Base-by-base conservation (phyloP, 495 filamentous ascomycete species). In the Trichoderma parareesei region DNA sequence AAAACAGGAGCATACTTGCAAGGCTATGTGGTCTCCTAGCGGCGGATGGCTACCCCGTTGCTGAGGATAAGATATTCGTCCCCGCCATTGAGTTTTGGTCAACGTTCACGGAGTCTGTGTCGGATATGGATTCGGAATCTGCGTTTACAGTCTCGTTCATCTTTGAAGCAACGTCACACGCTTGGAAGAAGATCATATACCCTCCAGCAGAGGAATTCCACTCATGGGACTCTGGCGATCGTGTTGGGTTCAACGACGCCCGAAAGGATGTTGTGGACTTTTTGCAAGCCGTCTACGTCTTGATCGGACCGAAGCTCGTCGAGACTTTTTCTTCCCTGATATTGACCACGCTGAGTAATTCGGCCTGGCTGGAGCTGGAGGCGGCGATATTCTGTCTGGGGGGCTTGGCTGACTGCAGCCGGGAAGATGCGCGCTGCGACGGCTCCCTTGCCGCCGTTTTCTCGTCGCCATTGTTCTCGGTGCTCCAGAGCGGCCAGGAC, bases 51-150 rank as follows among this genome's bases (percentile, higher is more conserved):
- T 86, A 87, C 72, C 85, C 91, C 4, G 87, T 87, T 4, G 85
- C 85, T 35, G 90, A 95, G 16, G 91, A 97, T 69, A 78, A 81
- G 53, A 85, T 95, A 48, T 91, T 90, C 49, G 83, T 88, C 3
- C 83, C 85, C 4, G 86, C 87, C 3, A 78, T 97, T 38, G 90
- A 96, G 67, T 96, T 93, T 75, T 97, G 93, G 92, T 88, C 81
- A 11, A 83, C 81, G 4, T 88, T 85, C 66, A 81, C 86, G 27
- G 88, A 89, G 69, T 82, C 79, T 55, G 70, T 81, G 66, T 67
- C 71, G 14, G 18, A 66, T 68, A 73, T 77, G 4, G 77, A 73
- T 60, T 72, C 73, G 5, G 76, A 70, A 44, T 69, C 70, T 53
- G 73, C 73, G 41, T 69, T 70, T 13, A 71, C 74, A 7, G 67